These are phyloP conservation scores for Plasmodium relictum DNA, from an alignment of 169 alveolate genomes.

Conservation along the genomic window DNA sequence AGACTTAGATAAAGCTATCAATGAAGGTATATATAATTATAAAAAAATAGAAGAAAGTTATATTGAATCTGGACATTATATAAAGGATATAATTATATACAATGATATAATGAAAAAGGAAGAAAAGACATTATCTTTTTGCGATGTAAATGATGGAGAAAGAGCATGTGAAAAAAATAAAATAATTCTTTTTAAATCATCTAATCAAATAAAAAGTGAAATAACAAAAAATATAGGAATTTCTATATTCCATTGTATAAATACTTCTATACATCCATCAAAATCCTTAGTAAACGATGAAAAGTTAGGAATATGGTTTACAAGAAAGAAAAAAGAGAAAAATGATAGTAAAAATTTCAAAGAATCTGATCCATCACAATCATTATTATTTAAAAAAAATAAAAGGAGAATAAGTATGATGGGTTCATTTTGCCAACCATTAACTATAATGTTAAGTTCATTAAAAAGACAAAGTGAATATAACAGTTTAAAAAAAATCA, in stretches of 20 bases:
- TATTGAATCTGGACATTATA: conserved; percentile 27
- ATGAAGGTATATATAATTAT: conserved; percentile 42
- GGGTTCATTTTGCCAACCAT: conserved; percentile 63
- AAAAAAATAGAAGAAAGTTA: conserved; percentile 65
- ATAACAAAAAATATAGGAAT: conserved; percentile 49
- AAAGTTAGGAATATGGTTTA: conserved; percentile 59
- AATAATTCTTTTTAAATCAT: conserved; percentile 31
- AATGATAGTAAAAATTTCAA: neutral
- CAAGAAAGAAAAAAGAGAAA: conserved; percentile 33
- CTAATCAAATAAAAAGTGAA: conserved; percentile 65
- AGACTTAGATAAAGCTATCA: conserved; percentile 51
- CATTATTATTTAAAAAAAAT: neutral
- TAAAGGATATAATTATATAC: conserved; percentile 46
- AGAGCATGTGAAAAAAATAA: neutral
- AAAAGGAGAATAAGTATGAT: conserved; percentile 28
- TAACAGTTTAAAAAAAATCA: conserved; percentile 57
- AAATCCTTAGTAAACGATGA: conserved; percentile 46
- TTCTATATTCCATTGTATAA: conserved; percentile 53
- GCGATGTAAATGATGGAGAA: neutral
- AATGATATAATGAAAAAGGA: conserved; percentile 39
- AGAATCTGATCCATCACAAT: neutral
- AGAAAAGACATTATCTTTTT: neutral
- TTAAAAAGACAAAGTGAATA: conserved; percentile 61
- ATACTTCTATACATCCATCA: conserved; percentile 16
- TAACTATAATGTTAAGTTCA: conserved; percentile 65